Conservation (phyloP, 768 basidiomycete species). For the Russula brevipes region DNA sequence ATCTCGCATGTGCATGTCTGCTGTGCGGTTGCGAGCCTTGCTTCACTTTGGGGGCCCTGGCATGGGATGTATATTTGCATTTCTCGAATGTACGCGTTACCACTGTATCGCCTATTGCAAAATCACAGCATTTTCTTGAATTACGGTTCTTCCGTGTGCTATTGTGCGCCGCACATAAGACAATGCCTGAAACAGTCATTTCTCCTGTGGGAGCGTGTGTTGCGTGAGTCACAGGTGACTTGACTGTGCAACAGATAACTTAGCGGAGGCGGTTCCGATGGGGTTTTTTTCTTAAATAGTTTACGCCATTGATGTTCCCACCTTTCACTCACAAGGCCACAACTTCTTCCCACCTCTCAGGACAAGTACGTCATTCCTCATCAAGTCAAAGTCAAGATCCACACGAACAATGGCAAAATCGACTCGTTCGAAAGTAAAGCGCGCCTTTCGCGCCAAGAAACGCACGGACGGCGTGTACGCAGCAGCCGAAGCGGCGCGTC, state of each 20-base stretch:
- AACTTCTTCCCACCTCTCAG: not conserved
- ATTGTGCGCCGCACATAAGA: not conserved
- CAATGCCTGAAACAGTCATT: not conserved
- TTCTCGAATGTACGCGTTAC: slow-evolving; percentile 5
- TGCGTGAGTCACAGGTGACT: not conserved
- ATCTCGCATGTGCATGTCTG: not conserved
- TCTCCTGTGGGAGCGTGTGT: not conserved
- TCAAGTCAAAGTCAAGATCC: not conserved
- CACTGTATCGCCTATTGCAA: slow-evolving; percentile 8
- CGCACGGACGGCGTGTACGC: slow-evolving; percentile 71
- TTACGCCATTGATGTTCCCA: not conserved
- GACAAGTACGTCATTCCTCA: not conserved
- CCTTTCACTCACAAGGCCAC: not conserved
- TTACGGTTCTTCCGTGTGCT: not conserved
- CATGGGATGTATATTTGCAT: slow-evolving; percentile 8
- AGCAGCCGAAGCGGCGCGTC: slow-evolving; percentile 68
- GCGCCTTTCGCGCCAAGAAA: slow-evolving; percentile 71
- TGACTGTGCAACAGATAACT: not conserved
- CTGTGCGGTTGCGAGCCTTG: not conserved
- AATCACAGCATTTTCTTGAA: not conserved
- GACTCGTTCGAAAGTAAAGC: slow-evolving; percentile 74
- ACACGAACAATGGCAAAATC: slow-evolving; percentile 70
- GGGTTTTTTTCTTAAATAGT: not conserved
- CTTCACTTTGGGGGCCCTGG: not conserved
- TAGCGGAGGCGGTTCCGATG: not conserved